phyloP scores from a whole-genome alignment of 768 basidiomycete species.

The Boletus vinaceobasis region DNA sequence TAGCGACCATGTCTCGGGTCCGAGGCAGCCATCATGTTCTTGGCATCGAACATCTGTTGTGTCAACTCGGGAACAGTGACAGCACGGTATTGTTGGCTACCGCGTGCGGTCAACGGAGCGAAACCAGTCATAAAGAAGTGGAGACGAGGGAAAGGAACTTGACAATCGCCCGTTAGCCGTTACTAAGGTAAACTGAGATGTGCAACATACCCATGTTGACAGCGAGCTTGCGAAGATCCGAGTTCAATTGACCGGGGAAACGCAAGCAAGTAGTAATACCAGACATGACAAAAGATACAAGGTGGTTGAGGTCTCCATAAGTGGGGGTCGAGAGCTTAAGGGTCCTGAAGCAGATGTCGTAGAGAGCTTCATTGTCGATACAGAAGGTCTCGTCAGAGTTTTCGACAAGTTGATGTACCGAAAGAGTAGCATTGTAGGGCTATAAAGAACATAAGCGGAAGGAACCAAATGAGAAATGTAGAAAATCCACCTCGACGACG shows the following conservation, averaged over 20 bases:
- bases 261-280: slow-evolving; percentile 98
- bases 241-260: slow-evolving; percentile 99
- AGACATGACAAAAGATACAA: slow-evolving; percentile 97
- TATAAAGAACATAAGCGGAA: slow-evolving; percentile 26
- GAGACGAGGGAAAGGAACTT: slow-evolving; percentile 97
- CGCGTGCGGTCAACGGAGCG: slow-evolving; percentile 91
- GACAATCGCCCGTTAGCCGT: slow-evolving; percentile 1
- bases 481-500: slow-evolving; percentile 76
- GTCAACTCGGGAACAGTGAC: slow-evolving; percentile 97
- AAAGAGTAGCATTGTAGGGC: slow-evolving; percentile 99
- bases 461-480: not conserved
- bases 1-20: slow-evolving; percentile 97
- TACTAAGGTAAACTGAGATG: not conserved
- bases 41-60: slow-evolving; percentile 99
- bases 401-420: slow-evolving; percentile 97
- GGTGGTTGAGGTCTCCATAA: slow-evolving; percentile 96
- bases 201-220: slow-evolving; percentile 92
- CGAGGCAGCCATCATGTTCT: slow-evolving; percentile 99
- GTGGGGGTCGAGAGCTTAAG: slow-evolving; percentile 94
- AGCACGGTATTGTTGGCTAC: slow-evolving; percentile 93
- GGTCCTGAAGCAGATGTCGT: slow-evolving; percentile 98
- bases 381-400: slow-evolving; percentile 99
- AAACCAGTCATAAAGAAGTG: slow-evolving; percentile 99
- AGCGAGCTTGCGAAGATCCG: slow-evolving; percentile 94
- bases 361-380: slow-evolving; percentile 98